phyloP scores from a whole-genome alignment of 2,329 filamentous ascomycete genomes.

The Colletotrichum tamarilloi region DNA sequence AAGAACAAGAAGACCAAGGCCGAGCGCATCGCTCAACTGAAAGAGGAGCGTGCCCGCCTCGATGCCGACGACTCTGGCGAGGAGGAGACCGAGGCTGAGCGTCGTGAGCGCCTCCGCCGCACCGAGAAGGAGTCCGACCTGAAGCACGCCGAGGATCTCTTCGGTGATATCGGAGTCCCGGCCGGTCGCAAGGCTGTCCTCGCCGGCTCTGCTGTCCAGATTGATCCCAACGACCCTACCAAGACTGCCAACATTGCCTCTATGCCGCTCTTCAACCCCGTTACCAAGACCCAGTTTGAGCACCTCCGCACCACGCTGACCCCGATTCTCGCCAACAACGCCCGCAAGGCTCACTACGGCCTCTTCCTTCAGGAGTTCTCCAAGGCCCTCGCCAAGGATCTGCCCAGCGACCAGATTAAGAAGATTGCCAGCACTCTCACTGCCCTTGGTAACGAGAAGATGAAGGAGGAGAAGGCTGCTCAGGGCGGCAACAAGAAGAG shows the following conservation, averaged over 20 bases:
- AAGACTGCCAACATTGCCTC: conserved; percentile 83
- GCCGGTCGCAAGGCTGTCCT: conserved; percentile 75
- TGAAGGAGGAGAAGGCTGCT: conserved; percentile 96
- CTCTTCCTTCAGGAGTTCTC: conserved; percentile 92
- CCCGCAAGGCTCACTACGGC: conserved; percentile 90
- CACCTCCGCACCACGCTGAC: conserved; percentile 81
- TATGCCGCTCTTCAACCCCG: conserved; percentile 88
- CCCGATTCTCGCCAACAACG: conserved; percentile 79
- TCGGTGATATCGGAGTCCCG: conserved; percentile 78
- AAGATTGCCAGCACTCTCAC: conserved; percentile 90
- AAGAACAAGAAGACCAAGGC: conserved; percentile 92
- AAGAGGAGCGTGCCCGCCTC: conserved; percentile 68
- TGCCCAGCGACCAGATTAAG: conserved; percentile 95
- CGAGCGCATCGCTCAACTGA: conserved; percentile 85
- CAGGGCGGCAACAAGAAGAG: conserved; percentile 97
- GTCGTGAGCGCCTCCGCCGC: conserved; percentile 78
- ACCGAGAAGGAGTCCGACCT: conserved; percentile 91
- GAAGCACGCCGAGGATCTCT: conserved; percentile 89
- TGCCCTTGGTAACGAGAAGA: conserved; percentile 95
- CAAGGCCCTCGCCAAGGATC: conserved; percentile 87
- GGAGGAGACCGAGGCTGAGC: conserved; percentile 78
- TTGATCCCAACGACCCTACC: conserved; percentile 78
- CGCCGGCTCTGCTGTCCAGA: conserved; percentile 72
- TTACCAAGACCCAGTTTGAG: conserved; percentile 87
- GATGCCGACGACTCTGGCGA: conserved; percentile 57